These are phyloP conservation scores for Aspergillus biplanus DNA, from an alignment of 495 filamentous ascomycete species.

Conservation along the genomic window DNA sequence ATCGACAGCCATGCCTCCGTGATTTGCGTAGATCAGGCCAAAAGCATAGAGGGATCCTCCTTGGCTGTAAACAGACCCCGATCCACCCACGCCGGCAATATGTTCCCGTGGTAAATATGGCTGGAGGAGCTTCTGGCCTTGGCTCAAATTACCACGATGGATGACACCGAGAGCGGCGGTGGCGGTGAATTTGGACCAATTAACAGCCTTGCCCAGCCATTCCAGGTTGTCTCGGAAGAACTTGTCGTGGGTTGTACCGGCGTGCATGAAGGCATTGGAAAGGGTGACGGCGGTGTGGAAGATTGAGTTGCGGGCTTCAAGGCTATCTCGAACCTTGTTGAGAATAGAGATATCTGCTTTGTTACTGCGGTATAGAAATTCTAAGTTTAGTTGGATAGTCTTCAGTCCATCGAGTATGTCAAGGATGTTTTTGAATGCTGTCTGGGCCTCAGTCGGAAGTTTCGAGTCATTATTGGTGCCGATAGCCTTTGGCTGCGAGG, in stretches of 20 bases:
- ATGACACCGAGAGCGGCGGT: conserved; percentile 97
- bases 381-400: conserved; percentile 88
- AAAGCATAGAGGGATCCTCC: conserved; percentile 95
- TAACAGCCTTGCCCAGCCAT: conserved; percentile 97
- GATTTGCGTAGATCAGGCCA: conserved; percentile 96
- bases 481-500: conserved; percentile 21
- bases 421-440: conserved; percentile 77
- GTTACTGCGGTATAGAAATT: conserved; percentile 95
- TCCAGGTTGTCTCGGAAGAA: conserved; percentile 98
- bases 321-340: conserved; percentile 92
- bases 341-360: conserved; percentile 85
- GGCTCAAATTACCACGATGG: conserved; percentile 89
- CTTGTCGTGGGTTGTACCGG: conserved; percentile 95
- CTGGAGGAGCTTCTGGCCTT: conserved; percentile 89
- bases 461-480: conserved; percentile 49
- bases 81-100: conserved; percentile 59
- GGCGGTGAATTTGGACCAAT: conserved; percentile 99
- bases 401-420: conserved; percentile 88
- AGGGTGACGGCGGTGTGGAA: conserved; percentile 97
- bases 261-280: conserved; percentile 98
- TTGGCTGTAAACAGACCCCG: conserved; percentile 90
- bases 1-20: conserved; percentile 88
- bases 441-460: conserved; percentile 48
- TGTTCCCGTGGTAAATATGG: conserved; percentile 86
- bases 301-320: conserved; percentile 95